These are phyloP conservation scores for Nitzschia sp. DNA, from an alignment of 108 stramenopile genomes.

Conservation along the genomic window DNA sequence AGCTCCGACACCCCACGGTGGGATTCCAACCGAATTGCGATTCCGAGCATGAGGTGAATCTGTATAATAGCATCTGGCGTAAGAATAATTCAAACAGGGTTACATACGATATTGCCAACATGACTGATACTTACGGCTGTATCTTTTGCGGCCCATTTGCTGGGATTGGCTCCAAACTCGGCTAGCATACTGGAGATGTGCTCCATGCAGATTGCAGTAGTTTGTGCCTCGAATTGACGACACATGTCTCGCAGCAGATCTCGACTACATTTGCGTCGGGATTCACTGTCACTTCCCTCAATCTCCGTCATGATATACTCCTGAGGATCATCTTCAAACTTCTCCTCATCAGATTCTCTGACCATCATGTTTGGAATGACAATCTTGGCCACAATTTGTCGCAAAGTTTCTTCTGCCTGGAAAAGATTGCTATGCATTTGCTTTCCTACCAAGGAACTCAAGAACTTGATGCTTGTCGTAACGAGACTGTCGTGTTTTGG, in stretches of 20 bases:
- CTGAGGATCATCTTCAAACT: slow-evolving; percentile 94
- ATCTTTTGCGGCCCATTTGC: slow-evolving; percentile 92
- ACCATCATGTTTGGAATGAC: slow-evolving; percentile 94
- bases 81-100: neutral
- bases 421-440: slow-evolving; percentile 87
- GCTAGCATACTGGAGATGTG: slow-evolving; percentile 81
- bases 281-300: slow-evolving; percentile 93
- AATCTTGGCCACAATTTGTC: slow-evolving; percentile 87
- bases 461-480: slow-evolving; percentile 89
- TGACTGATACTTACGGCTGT: slow-evolving; percentile 65
- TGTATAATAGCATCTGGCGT: slow-evolving; percentile 21
- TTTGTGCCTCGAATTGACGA: slow-evolving; percentile 82
- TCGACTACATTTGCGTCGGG: slow-evolving; percentile 87
- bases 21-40: slow-evolving; percentile 84
- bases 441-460: slow-evolving; percentile 83
- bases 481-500: slow-evolving; percentile 91
- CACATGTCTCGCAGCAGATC: slow-evolving; percentile 93
- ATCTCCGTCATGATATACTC: slow-evolving; percentile 97
- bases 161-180: slow-evolving; percentile 56
- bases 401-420: slow-evolving; percentile 71
- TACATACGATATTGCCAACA: neutral
- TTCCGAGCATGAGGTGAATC: slow-evolving; percentile 93
- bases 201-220: slow-evolving; percentile 81
- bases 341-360: slow-evolving; percentile 87
- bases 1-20: slow-evolving; percentile 82